These are phyloP conservation scores for Babjeviella inositovora DNA, from an alignment of 805 yeast species.

Conservation along the genomic window DNA sequence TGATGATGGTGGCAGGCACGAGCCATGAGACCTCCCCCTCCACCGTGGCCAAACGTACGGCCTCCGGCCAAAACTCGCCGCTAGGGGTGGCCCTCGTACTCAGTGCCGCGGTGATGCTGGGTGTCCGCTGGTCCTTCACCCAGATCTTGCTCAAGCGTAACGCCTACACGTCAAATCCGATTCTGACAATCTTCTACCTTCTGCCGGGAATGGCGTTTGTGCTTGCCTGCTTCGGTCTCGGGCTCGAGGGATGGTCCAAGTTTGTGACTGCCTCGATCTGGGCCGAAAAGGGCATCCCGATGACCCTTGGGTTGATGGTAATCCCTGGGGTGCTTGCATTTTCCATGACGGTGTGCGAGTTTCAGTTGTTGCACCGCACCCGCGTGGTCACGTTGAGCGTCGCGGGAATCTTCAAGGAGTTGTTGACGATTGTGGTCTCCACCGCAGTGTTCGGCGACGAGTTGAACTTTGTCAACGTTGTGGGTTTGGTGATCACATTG, in stretches of 20 bases:
- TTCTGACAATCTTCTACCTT: conserved; percentile 67
- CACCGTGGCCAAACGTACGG: not conserved
- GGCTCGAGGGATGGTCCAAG: conserved; percentile 49
- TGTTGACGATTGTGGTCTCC: conserved; percentile 64
- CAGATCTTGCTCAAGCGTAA: conserved; percentile 60
- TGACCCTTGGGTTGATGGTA: conserved; percentile 41
- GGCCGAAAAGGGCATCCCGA: conserved; percentile 36
- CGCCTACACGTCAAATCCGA: conserved; percentile 52
- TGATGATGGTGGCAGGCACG: conserved; percentile 64
- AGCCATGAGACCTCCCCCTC: too few species aligned
- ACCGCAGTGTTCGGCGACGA: conserved; percentile 58
- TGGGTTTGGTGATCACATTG: conserved; percentile 66
- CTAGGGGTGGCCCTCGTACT: conserved; percentile 66
- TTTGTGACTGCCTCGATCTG: conserved; percentile 46
- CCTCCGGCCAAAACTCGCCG: conserved; percentile 6
- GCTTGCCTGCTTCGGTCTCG: conserved; percentile 43
- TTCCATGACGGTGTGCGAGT: conserved; percentile 80
- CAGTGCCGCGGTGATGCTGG: conserved; percentile 67
- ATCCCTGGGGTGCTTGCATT: conserved; percentile 84
- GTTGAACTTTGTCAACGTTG: conserved; percentile 45
- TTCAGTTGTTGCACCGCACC: conserved; percentile 65
- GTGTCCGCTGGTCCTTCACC: conserved; percentile 90
- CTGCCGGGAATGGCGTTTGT: conserved; percentile 71
- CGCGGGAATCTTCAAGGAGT: conserved; percentile 88
- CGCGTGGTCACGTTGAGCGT: conserved; percentile 76